These are phyloP conservation scores for Pachyrhizus erosus DNA, from an alignment of 306 rosid genomes.

Conservation along the genomic window DNA sequence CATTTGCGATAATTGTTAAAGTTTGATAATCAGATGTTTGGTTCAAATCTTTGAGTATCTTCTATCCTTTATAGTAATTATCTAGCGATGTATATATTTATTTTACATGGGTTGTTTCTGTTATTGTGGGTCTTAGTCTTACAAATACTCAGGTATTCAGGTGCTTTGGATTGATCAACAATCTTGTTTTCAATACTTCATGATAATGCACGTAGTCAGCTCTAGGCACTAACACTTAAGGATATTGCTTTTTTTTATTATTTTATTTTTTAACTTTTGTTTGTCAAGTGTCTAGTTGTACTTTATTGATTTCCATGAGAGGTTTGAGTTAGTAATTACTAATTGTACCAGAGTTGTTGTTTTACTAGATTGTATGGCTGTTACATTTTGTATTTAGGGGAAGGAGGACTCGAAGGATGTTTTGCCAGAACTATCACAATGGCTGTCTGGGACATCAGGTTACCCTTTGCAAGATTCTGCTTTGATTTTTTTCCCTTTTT, in stretches of 20 bases:
- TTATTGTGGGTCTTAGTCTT: slow-evolving; percentile 10
- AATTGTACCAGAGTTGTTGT: not conserved
- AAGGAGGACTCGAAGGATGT: slow-evolving; percentile 50
- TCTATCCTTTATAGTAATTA: not conserved
- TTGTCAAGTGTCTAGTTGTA: not conserved
- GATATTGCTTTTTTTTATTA: too few species aligned
- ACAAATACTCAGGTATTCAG: not conserved
- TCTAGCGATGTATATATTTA: not conserved
- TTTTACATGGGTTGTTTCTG: slow-evolving; percentile 7
- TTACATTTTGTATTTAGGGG: slow-evolving; percentile 58
- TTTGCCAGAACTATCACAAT: slow-evolving; percentile 55
- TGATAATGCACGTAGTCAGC: slow-evolving; percentile 4
- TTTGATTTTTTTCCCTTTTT: not conserved
- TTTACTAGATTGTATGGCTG: slow-evolving; percentile 22
- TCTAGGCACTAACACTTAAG: not conserved
- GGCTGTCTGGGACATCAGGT: slow-evolving; percentile 68
- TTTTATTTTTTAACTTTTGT: too few species aligned
- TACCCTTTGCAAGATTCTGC: slow-evolving; percentile 40
- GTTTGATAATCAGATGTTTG: not conserved
- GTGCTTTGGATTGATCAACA: slow-evolving; percentile 13
- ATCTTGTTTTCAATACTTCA: not conserved
- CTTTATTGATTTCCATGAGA: not conserved
- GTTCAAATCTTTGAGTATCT: slow-evolving; percentile 1
- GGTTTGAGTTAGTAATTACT: slow-evolving; percentile 33
- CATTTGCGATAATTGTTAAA: not conserved